Base-by-base conservation (phyloP, 164 flowering plant genomes). In the Sextonia rubra region DNA sequence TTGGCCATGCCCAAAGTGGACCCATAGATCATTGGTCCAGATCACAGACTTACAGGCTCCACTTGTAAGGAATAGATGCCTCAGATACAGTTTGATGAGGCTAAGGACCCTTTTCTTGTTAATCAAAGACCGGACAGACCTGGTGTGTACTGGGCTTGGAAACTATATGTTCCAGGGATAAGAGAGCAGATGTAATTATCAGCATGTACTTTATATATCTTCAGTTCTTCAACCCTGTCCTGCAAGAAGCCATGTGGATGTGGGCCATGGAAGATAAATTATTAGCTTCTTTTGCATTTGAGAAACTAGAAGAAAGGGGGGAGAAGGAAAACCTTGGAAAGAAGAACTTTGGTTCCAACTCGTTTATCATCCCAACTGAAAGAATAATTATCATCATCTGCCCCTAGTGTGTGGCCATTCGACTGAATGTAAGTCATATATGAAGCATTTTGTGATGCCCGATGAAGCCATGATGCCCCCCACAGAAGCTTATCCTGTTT, bases 281-380 rank as follows among this genome's bases (percentile, higher is more conserved):
- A 47, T 20, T 60, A 47, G 66, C 15, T 29, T 17, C 32, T 26
- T 3, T 64, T 3, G 3, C 3, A 17, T 27, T 29, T 25, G 15
- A 63, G 25, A 37, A 37, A 37, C 20, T 26, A 64, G 7, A 69
- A 49, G 37, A 58, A 15, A 12, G n/a, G 29, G 60, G 1, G 24
- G 47, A 25, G 47, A 70, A 5, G 2, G 47, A 68, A 2, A 60
- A 91, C 97, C 95, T 86, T 83, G 58, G 99, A 88, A 68, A 95
- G 94, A 69, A 95, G 89, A 77, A 95, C 71, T 71, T 89, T 95
- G 48, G 97, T 89, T 58, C 94, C 99, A 37, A 90, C 85, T 60
- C 87, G 76, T 79, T 95, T 95, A 81, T 95, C 92, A 64, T 95
- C 98, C 98, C 99, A 95, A 60, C 98, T 89, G 80, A 95, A 95